phyloP scores from a whole-genome alignment of 495 filamentous ascomycete species.

The Geopyxis carbonaria region DNA sequence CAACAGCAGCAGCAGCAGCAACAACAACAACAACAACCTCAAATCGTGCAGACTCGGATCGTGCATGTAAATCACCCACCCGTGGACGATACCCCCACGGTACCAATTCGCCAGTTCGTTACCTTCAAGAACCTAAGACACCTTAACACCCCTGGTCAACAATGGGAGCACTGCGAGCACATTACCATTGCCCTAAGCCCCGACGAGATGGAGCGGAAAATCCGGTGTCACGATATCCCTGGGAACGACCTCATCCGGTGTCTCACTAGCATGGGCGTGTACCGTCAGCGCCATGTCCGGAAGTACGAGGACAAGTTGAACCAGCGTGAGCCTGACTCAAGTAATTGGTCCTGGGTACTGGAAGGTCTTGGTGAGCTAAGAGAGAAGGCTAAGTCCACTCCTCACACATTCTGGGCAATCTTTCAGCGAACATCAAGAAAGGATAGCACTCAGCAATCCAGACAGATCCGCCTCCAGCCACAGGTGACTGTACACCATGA shows the following conservation, averaged over 20 bases:
- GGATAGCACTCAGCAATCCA: neutral
- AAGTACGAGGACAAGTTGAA: slow-evolving; percentile 20
- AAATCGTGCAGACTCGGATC: slow-evolving; percentile 5
- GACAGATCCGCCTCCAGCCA: slow-evolving; percentile 3
- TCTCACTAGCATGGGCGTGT: slow-evolving; percentile 14
- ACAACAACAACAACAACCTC: slow-evolving; percentile 3
- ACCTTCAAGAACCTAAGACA: slow-evolving; percentile 6
- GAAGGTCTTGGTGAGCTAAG: slow-evolving; percentile 22
- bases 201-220: slow-evolving; percentile 20
- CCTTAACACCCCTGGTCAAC: slow-evolving; percentile 1
- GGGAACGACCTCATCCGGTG: slow-evolving; percentile 15
- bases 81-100: neutral
- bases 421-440: slow-evolving; percentile 17
- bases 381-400: slow-evolving; percentile 8
- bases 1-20: slow-evolving; percentile 5
- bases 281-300: slow-evolving; percentile 18
- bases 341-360: slow-evolving; percentile 18
- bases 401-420: slow-evolving; percentile 23
- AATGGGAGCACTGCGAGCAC: slow-evolving; percentile 19
- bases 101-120: slow-evolving; percentile 5
- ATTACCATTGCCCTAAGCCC: slow-evolving; percentile 19
- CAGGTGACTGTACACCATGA: slow-evolving; percentile 6
- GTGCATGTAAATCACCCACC: slow-evolving; percentile 3
- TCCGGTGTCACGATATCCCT: slow-evolving; percentile 17
- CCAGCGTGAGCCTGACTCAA: slow-evolving; percentile 11